Evolutionary conservation across 116 monocot genomes (phyloP).

Genomic region (Phalaenopsis hybrid): DNA sequence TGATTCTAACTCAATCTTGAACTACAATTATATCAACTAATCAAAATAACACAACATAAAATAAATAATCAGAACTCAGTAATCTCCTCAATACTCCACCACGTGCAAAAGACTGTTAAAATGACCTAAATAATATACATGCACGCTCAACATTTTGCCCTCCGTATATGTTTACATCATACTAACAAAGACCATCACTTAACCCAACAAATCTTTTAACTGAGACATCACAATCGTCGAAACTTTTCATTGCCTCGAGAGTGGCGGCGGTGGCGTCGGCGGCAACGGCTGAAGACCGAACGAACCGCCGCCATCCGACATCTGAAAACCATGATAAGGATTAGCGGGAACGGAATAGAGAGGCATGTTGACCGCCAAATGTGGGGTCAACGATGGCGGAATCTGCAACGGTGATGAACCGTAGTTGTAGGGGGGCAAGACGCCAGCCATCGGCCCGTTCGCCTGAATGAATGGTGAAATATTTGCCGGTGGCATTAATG

Average conservation of each 20-base stretch:
- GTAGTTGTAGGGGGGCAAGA: conserved; percentile 19
- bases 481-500: background rate
- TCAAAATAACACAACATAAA: no score
- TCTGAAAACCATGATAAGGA: conserved; percentile 18
- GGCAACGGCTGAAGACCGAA: conserved; percentile 8
- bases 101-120: background rate
- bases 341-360: conserved; percentile 14
- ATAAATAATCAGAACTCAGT: no score
- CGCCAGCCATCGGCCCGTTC: conserved; percentile 19
- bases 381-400: conserved; percentile 8
- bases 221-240: background rate
- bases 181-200: background rate
- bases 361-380: conserved; percentile 17
- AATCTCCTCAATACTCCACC: background rate
- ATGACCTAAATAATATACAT: conserved; percentile 3
- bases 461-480: conserved; percentile 21
- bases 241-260: conserved; percentile 9
- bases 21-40: no score
- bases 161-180: no score
- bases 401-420: conserved; percentile 17
- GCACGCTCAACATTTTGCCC: background rate
- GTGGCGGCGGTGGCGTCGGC: conserved; percentile 9
- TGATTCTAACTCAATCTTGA: no score
- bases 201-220: background rate
- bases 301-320: conserved; percentile 6